Conservation (phyloP, 192 early-diverging fungal species). For the Diversispora eburnea region DNA sequence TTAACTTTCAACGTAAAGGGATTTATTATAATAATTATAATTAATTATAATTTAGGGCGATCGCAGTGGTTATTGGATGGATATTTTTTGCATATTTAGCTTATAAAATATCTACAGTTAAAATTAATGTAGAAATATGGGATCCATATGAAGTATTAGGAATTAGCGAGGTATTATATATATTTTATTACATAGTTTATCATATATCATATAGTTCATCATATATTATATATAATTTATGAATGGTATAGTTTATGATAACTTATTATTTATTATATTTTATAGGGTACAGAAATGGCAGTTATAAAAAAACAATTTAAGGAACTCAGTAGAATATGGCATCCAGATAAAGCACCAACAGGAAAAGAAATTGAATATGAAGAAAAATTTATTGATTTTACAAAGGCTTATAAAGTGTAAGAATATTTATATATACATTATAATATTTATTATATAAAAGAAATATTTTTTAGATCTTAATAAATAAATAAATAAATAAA, state of each 20-base stretch:
- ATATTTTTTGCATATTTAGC: slow-evolving; percentile 58
- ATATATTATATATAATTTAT: too few relatives aligned
- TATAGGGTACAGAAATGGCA: slow-evolving; percentile 34
- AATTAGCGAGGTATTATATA: slow-evolving; percentile 55
- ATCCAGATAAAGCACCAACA: slow-evolving; percentile 73
- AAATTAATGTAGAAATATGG: slow-evolving; percentile 70
- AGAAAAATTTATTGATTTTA: slow-evolving; percentile 78
- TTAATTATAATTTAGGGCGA: slow-evolving; percentile 31
- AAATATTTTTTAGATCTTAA: too few relatives aligned
- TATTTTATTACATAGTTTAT: not conserved
- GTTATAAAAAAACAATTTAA: slow-evolving; percentile 71
- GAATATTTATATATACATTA: slow-evolving; percentile 17
- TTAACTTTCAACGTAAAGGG: not conserved
- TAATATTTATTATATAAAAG: too few relatives aligned
- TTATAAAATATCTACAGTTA: slow-evolving; percentile 60
- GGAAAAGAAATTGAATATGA: slow-evolving; percentile 68
- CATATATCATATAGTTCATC: too few relatives aligned
- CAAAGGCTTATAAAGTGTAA: slow-evolving; percentile 90
- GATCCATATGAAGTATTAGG: slow-evolving; percentile 95
- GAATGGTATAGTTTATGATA: not conserved
- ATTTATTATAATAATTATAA: not conserved
- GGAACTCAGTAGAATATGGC: slow-evolving; percentile 65
- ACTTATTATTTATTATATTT: not conserved
- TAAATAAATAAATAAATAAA: too few relatives aligned
- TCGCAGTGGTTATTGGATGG: slow-evolving; percentile 63